phyloP scores from a whole-genome alignment of 768 basidiomycete genomes.

The Lactarius sp. region DNA sequence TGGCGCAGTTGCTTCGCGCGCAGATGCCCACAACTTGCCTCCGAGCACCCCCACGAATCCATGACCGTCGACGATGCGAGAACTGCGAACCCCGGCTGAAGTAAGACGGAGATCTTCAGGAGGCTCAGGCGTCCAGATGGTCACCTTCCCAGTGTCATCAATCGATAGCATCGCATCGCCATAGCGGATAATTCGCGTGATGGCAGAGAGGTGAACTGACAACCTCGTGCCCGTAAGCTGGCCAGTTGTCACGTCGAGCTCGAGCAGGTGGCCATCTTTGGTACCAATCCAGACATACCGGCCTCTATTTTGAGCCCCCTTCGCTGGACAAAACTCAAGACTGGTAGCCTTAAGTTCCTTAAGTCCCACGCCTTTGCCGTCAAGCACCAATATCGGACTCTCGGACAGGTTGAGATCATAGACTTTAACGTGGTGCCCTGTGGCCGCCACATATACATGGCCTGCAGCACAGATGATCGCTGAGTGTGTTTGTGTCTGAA shows the following conservation, averaged over 20 bases:
- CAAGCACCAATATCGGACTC: conserved; percentile 44
- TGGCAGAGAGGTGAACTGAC: conserved; percentile 57
- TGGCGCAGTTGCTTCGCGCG: conserved; percentile 42
- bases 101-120: conserved; percentile 35
- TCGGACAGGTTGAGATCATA: conserved; percentile 54
- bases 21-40: conserved; percentile 80
- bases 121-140: conserved; percentile 59
- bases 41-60: conserved; percentile 72
- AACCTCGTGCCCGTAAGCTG: conserved; percentile 52
- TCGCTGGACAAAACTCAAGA: conserved; percentile 67
- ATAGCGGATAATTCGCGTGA: conserved; percentile 72
- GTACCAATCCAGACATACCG: conserved; percentile 80
- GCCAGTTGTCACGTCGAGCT: conserved; percentile 69
- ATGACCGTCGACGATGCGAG: conserved; percentile 74
- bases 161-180: conserved; percentile 68
- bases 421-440: conserved; percentile 53
- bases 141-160: conserved; percentile 81
- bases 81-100: conserved; percentile 49
- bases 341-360: conserved; percentile 72
- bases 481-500: conserved; percentile 51
- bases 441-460: conserved; percentile 51
- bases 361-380: conserved; percentile 55
- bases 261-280: conserved; percentile 83
- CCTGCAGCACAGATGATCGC: conserved; percentile 56
- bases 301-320: conserved; percentile 46